phyloP scores from a whole-genome alignment of 495 filamentous ascomycete genomes.

The Parathielavia hyrcaniae region DNA sequence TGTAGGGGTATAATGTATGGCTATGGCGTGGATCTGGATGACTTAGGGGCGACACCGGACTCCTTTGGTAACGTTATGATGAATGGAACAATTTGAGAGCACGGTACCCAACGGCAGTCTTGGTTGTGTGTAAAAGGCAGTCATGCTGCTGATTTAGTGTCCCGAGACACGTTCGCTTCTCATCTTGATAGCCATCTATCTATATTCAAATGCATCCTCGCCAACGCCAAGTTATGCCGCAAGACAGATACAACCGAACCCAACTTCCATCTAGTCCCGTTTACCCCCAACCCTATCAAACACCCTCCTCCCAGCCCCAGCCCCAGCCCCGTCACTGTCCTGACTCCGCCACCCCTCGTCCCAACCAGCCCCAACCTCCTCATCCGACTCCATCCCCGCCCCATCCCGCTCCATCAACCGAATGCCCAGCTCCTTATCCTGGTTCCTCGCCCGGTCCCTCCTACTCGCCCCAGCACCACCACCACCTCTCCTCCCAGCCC shows the following conservation, averaged over 20 bases:
- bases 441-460: conserved; percentile 18
- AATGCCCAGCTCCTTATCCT: conserved; percentile 34
- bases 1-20: not conserved
- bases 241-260: not conserved
- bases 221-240: not conserved
- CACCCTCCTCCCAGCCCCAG: not conserved
- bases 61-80: not conserved
- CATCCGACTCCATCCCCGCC: conserved; percentile 13
- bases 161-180: not conserved
- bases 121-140: too few species aligned
- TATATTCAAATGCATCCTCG: not conserved
- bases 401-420: conserved; percentile 36
- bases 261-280: not conserved
- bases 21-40: not conserved
- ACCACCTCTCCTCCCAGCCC: conserved; percentile 30
- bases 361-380: not conserved
- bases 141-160: not conserved
- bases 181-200: not conserved
- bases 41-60: not conserved
- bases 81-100: not conserved
- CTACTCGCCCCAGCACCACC: conserved; percentile 20
- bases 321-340: not conserved
- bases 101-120: too few species aligned
- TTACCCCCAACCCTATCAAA: not conserved
- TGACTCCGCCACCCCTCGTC: not conserved